phyloP scores from a whole-genome alignment of 495 filamentous ascomycete species.

The Pyronema domesticum region DNA sequence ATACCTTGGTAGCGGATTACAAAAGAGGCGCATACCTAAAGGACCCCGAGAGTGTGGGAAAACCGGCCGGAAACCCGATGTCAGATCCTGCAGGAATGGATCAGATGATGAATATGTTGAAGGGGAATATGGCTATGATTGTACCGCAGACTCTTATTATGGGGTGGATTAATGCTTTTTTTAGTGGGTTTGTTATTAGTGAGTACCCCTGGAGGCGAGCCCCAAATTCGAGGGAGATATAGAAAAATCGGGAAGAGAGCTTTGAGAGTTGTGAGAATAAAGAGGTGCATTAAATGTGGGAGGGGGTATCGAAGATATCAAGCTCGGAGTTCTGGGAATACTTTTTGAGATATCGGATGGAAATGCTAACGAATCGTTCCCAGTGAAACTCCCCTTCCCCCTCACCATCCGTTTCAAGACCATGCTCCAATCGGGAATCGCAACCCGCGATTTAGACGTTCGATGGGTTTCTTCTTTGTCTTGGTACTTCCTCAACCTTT shows the following conservation, averaged over 20 bases:
- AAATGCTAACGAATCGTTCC: neutral
- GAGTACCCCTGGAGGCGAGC: no score
- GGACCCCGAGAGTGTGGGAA: conserved; percentile 65
- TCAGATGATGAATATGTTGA: conserved; percentile 99
- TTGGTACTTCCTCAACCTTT: conserved; percentile 96
- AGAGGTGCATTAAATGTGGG: neutral
- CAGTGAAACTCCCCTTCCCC: conserved; percentile 97
- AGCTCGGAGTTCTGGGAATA: neutral
- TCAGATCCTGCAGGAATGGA: conserved; percentile 96
- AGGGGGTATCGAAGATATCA: neutral
- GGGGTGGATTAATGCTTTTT: conserved; percentile 99
- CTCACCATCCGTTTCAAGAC: conserved; percentile 96
- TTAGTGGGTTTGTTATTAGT: conserved; percentile 94
- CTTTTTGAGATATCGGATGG: neutral
- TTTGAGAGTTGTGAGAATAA: neutral
- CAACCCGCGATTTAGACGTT: conserved; percentile 87
- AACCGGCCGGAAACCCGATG: conserved; percentile 86
- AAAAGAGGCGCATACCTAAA: conserved; percentile 76
- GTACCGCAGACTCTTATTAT: conserved; percentile 96
- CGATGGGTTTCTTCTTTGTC: conserved; percentile 95
- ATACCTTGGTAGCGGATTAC: conserved; percentile 59
- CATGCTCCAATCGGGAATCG: conserved; percentile 93
- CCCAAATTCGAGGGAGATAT: neutral
- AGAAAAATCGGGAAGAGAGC: neutral
- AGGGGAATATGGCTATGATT: conserved; percentile 99